Percentiles rank a stretch among this genome's conserved stretches.
phyloP scores from a whole-genome alignment of 345 rosid species.

The Aegle marmelos region DNA sequence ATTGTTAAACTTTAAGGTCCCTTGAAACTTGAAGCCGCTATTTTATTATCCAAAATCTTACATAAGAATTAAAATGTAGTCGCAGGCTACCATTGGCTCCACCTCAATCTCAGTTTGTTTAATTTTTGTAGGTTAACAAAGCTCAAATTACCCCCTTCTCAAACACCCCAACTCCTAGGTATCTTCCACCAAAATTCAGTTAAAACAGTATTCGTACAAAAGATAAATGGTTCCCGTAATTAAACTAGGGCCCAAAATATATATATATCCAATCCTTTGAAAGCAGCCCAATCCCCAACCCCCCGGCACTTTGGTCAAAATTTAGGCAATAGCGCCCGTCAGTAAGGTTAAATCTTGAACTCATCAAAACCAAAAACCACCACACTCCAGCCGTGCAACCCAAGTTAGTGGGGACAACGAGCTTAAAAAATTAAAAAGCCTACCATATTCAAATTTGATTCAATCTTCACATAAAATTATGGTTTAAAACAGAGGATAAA shows the following conservation, averaged over 20 bases:
- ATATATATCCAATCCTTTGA: background rate
- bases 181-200: background rate
- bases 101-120: no score
- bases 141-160: no score
- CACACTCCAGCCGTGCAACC: background rate
- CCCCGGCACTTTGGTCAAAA: background rate
- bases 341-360: background rate
- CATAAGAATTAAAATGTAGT: no score
- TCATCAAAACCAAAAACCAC: no score
- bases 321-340: background rate
- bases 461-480: background rate
- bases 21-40: no score
- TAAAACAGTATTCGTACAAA: background rate
- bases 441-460: background rate
- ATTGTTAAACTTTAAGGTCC: no score
- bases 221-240: background rate
- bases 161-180: no score
- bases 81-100: no score
- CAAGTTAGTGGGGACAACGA: background rate
- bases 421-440: background rate
- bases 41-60: no score
- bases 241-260: background rate
- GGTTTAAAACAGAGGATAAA: background rate
- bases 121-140: no score
- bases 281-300: background rate